These are phyloP conservation scores for Plasmodium inui DNA, from an alignment of 169 alveolate genomes.

Conservation along the genomic window DNA sequence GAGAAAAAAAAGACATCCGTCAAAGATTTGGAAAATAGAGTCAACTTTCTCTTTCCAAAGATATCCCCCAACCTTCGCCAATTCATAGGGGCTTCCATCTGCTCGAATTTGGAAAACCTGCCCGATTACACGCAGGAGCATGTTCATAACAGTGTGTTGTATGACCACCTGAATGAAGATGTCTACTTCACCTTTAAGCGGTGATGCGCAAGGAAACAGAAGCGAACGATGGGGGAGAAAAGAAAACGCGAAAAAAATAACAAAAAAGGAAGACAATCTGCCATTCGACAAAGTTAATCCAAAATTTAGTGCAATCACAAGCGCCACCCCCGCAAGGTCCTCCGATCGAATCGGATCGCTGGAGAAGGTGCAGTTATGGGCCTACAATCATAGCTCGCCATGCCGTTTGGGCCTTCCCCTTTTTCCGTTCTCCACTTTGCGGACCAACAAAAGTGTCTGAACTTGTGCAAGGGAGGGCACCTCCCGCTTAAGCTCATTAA, in stretches of 20 bases:
- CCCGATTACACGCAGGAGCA: slow-evolving; percentile 60
- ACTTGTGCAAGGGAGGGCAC: neutral
- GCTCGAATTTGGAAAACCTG: slow-evolving; percentile 41
- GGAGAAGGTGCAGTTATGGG: neutral
- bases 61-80: slow-evolving; percentile 63
- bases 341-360: neutral
- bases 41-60: slow-evolving; percentile 57
- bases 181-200: slow-evolving; percentile 56
- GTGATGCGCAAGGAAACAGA: neutral
- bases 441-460: neutral
- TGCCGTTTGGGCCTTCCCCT: neutral
- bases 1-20: slow-evolving; percentile 18
- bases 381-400: neutral
- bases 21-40: slow-evolving; percentile 31
- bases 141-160: slow-evolving; percentile 24
- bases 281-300: neutral
- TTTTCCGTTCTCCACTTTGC: neutral
- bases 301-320: neutral
- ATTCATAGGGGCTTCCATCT: slow-evolving; percentile 72
- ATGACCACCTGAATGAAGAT: slow-evolving; percentile 55
- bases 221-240: neutral
- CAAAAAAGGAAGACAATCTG: too few species aligned
- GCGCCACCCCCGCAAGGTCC: neutral
- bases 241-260: neutral
- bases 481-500: neutral